phyloP scores from a whole-genome alignment of 345 rosid species.

The Dimocarpus longan region DNA sequence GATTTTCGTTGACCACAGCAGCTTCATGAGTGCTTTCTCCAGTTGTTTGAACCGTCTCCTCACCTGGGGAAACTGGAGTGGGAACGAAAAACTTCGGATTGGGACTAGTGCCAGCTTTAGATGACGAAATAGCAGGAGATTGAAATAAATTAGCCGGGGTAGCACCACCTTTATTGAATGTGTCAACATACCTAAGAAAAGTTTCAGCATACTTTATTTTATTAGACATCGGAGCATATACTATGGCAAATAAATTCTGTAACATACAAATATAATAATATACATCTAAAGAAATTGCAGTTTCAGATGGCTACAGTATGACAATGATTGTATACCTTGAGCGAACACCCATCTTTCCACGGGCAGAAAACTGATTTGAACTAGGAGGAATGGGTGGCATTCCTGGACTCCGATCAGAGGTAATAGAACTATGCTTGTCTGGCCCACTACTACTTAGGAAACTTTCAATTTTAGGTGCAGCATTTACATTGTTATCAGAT shows the following conservation, averaged over 20 bases:
- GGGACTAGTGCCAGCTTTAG: slow-evolving; percentile 36
- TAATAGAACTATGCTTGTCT: slow-evolving; percentile 25
- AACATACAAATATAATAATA: neutral
- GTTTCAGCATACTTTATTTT: neutral
- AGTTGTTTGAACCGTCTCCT: slow-evolving; percentile 19
- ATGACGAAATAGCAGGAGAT: slow-evolving; percentile 36
- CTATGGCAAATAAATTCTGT: neutral
- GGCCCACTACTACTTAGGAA: slow-evolving; percentile 25
- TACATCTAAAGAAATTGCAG: neutral
- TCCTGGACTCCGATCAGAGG: slow-evolving; percentile 35
- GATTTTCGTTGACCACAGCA: slow-evolving; percentile 19
- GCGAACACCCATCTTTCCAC: slow-evolving; percentile 48
- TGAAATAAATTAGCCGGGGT: slow-evolving; percentile 42
- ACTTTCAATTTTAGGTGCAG: slow-evolving; percentile 31
- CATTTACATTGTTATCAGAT: slow-evolving; percentile 35
- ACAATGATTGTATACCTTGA: slow-evolving; percentile 41
- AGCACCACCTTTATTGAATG: slow-evolving; percentile 51
- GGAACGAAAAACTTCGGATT: slow-evolving; percentile 58
- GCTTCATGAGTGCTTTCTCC: slow-evolving; percentile 15
- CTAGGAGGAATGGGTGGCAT: slow-evolving; percentile 52
- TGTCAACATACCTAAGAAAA: slow-evolving; percentile 53
- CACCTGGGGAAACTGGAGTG: slow-evolving; percentile 24
- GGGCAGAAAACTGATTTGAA: slow-evolving; percentile 52
- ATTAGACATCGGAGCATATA: neutral
- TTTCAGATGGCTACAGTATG: neutral